Base-by-base conservation (phyloP, 1,139 yeast genomes). In the Arxiozyma telluris region DNA sequence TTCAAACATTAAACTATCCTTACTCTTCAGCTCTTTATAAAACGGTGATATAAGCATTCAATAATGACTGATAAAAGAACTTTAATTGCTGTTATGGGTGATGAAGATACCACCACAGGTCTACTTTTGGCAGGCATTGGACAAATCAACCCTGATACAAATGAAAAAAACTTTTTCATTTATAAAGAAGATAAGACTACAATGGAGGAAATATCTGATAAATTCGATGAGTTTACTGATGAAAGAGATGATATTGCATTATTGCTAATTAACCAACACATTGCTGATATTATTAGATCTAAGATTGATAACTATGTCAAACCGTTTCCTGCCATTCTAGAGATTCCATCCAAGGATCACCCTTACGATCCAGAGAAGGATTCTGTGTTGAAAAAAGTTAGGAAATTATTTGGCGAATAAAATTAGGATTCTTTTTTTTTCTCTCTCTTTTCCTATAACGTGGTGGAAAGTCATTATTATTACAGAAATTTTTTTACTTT, bases 321-420 rank as follows among this genome's bases (percentile, higher is more conserved):
- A 62, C 96, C 98, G 12, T 93, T 93, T 72, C 99, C 99, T 8
- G 97, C 98, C 3, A 83, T 93, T 52, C 77, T 93, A 66, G 99
- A 93, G 73, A 93, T 93, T 62, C 99, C 99, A 44, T 88, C 98
- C 20, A 93, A 93, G 75, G 99, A 93, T 68, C 98, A 93, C 70
- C 98, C 99, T 23, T 93, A 93, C 70, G 81, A 93, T 71, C 98
- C 98, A 25, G 98, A 91, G 71, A 94, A 91, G 82, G 99, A 93
- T 72, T 86, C 96, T 23, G 90, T 93, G 54, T 78, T 93, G 73
- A 84, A 94, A 74, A 85, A 95, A 70, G 98, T 93, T 39, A 86
- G 96, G 76, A 83, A 96, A 69, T 76, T 93, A 61, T 91, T 91
- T 75, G 98, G 98, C 48, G 98, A 91, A 73, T 89, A 76, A 64